These are phyloP conservation scores for Gleditsia sinensis DNA, from an alignment of 306 rosid species.

Conservation along the genomic window DNA sequence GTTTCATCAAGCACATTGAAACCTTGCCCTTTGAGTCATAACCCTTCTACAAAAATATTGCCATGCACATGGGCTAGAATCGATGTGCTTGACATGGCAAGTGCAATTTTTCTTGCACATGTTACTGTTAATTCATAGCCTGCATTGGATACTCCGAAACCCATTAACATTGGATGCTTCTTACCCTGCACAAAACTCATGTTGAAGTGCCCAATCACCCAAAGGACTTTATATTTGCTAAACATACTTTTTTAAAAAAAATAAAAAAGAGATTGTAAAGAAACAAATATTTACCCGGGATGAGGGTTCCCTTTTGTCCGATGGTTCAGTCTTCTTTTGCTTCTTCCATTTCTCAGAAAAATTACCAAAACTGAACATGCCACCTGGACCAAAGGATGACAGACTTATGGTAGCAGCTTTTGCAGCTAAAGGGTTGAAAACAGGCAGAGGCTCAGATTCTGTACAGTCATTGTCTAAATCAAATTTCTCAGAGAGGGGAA, in stretches of 20 bases:
- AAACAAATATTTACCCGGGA: slow-evolving; percentile 51
- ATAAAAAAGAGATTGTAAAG: neutral
- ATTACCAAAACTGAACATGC: slow-evolving; percentile 64
- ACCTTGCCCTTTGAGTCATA: neutral
- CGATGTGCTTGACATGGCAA: slow-evolving; percentile 4
- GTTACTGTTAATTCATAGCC: neutral
- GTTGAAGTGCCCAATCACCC: slow-evolving; percentile 6
- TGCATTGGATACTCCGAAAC: neutral
- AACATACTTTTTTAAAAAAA: neutral
- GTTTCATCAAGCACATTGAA: slow-evolving; percentile 3
- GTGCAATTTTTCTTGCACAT: neutral
- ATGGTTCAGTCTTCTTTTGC: slow-evolving; percentile 56
- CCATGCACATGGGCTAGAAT: neutral
- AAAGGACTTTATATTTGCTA: neutral
- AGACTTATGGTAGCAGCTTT: slow-evolving; percentile 77
- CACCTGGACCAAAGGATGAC: slow-evolving; percentile 70
- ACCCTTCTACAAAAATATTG: neutral
- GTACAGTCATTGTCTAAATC: slow-evolving; percentile 21
- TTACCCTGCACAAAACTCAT: neutral
- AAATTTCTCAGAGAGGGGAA: slow-evolving; percentile 67
- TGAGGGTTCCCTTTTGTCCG: slow-evolving; percentile 53
- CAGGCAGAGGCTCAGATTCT: slow-evolving; percentile 50
- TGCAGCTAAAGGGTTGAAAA: slow-evolving; percentile 76
- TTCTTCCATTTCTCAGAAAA: slow-evolving; percentile 77
- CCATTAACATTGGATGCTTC: slow-evolving; percentile 21